Conservation (phyloP, 768 basidiomycete genomes). For the Lyophyllum decastes region DNA sequence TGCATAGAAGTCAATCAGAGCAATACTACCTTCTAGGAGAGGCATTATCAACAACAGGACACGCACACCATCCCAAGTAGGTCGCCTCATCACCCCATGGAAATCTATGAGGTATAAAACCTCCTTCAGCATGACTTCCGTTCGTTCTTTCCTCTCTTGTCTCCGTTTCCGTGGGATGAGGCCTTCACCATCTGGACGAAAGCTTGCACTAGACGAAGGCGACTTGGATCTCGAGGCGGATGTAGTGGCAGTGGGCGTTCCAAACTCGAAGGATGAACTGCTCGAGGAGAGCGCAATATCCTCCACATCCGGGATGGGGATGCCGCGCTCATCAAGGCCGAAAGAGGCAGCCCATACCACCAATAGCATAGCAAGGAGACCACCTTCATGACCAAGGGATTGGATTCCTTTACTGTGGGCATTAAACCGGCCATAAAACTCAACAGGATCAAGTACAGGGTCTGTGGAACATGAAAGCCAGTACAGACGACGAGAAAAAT, state of each 20-base stretch:
- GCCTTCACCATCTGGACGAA: constrained; percentile 24
- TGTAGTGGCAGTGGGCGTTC: no score
- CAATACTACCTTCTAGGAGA: constrained; percentile 70
- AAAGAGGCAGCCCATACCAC: constrained; percentile 91
- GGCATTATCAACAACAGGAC: constrained; percentile 79
- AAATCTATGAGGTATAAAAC: constrained; percentile 80
- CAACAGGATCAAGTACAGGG: constrained; percentile 79
- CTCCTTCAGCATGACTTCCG: constrained; percentile 75
- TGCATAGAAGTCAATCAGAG: not conserved
- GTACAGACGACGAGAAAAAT: not conserved
- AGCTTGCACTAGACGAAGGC: not conserved
- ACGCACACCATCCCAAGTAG: constrained; percentile 86
- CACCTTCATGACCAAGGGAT: constrained; percentile 69
- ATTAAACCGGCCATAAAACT: constrained; percentile 72
- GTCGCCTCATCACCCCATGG: constrained; percentile 75
- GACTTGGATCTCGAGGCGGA: constrained; percentile 14
- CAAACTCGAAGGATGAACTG: no score
- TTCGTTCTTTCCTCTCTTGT: constrained; percentile 51
- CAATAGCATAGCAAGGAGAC: constrained; percentile 77
- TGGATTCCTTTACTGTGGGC: constrained; percentile 64
- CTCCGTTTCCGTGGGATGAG: constrained; percentile 32
- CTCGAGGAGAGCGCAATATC: constrained; percentile 17
- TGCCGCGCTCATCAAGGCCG: constrained; percentile 80
- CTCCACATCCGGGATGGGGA: constrained; percentile 46
- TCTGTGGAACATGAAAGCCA: constrained; percentile 46